A percentile compares a stretch with the other conserved stretches of the same genome.
phyloP scores from a whole-genome alignment of 140 eudicot genomes.

The Stevia rebaudiana region DNA sequence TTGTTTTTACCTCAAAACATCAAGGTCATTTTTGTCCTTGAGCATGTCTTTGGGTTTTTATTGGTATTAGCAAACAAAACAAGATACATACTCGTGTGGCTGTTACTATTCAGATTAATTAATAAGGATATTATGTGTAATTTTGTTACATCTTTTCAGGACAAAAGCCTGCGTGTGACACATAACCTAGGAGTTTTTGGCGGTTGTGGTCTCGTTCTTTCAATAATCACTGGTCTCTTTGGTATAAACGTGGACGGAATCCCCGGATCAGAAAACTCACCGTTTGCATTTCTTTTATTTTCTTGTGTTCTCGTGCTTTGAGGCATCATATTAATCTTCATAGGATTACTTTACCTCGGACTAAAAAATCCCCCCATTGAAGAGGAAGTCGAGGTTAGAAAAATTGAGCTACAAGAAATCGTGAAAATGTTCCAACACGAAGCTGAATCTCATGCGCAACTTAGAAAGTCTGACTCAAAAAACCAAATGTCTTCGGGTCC shows the following conservation, averaged over 20 bases:
- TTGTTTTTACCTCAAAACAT: background rate
- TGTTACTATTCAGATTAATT: background rate
- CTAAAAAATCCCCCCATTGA: conserved; percentile 44
- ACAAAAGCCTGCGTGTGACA: conserved; percentile 43
- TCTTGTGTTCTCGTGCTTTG: conserved; percentile 38
- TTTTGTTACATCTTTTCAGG: conserved; percentile 28
- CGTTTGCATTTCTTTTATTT: conserved; percentile 57
- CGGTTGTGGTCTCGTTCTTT: conserved; percentile 72
- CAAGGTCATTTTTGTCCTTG: background rate
- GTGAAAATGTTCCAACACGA: conserved; percentile 64
- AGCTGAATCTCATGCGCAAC: conserved; percentile 70
- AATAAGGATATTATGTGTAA: background rate
- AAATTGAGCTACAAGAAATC: conserved; percentile 55
- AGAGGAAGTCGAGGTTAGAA: conserved; percentile 57
- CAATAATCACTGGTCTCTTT: conserved; percentile 58
- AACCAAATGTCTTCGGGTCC: conserved; percentile 12
- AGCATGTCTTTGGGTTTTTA: background rate
- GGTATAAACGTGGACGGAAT: conserved; percentile 73
- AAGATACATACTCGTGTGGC: background rate
- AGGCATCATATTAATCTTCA: conserved; percentile 42
- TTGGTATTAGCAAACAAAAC: too few relatives aligned
- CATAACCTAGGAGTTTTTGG: conserved; percentile 81
- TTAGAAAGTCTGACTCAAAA: conserved; percentile 39
- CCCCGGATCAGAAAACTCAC: conserved; percentile 50
- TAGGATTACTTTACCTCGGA: conserved; percentile 63